Conservation (phyloP, 768 basidiomycete species). For the Suillus plorans region DNA sequence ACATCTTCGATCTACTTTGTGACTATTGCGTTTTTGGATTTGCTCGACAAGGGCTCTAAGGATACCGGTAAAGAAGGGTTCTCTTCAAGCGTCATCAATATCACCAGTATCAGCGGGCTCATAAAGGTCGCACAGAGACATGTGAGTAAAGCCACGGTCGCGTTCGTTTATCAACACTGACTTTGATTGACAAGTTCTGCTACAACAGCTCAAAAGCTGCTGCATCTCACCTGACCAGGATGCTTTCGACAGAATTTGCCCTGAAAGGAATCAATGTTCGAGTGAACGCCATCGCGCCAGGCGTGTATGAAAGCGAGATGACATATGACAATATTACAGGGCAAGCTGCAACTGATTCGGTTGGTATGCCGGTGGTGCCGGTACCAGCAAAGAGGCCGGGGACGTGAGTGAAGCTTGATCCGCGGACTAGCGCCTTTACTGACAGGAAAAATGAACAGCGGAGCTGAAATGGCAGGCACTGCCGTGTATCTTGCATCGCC, state of each 20-base stretch:
- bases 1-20: conserved; percentile 77
- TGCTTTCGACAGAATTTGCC: conserved; percentile 75
- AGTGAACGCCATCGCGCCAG: conserved; percentile 74
- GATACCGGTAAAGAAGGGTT: conserved; percentile 58
- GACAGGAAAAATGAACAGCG: conserved; percentile 37
- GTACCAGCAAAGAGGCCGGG: conserved; percentile 65
- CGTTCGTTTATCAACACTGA: background rate
- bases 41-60: conserved; percentile 70
- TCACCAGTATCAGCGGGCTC: conserved; percentile 74
- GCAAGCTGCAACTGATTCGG: conserved; percentile 45
- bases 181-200: conserved; percentile 51
- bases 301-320: conserved; percentile 78
- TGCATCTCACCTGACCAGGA: conserved; percentile 70
- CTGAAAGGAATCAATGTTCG: conserved; percentile 68
- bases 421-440: conserved; percentile 2
- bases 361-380: conserved; percentile 59
- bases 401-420: conserved; percentile 47
- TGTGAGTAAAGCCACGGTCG: conserved; percentile 41
- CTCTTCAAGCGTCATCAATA: conserved; percentile 71
- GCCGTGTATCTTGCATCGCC: conserved; percentile 72
- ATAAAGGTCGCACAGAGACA: conserved; percentile 74
- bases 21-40: conserved; percentile 72
- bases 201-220: conserved; percentile 85
- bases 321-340: conserved; percentile 51
- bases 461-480: conserved; percentile 75